A percentile compares a stretch with the other conserved stretches of the same genome.
Conservation (phyloP, 1,139 yeast genomes). For the Eremothecium gossypii region DNA sequence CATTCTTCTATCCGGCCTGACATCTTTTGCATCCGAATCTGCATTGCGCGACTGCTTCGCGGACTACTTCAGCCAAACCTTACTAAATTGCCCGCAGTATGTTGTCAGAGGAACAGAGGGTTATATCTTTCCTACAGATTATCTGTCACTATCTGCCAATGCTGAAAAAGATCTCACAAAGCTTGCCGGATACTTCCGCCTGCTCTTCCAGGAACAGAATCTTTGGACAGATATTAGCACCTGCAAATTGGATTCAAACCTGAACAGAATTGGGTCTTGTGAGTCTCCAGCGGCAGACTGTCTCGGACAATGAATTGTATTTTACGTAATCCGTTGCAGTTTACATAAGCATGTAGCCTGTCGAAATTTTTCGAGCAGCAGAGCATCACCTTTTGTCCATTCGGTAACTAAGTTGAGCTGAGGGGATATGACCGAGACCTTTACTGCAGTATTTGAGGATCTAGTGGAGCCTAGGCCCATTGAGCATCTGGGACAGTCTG, state of each 20-base stretch:
- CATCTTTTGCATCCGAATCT: conserved; percentile 37
- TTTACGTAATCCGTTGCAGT: neutral
- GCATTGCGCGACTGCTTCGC: conserved; percentile 22
- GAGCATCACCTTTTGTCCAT: no score
- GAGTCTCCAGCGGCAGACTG: no score
- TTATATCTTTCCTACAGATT: conserved; percentile 36
- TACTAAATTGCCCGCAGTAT: conserved; percentile 24
- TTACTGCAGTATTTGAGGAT: conserved; percentile 13
- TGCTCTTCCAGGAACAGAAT: conserved; percentile 16
- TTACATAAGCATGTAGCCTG: no score
- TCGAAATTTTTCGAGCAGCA: no score
- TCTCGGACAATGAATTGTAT: neutral
- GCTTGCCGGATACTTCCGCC: conserved; percentile 19
- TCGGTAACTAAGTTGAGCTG: no score
- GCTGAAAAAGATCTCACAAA: conserved; percentile 25
- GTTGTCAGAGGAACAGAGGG: conserved; percentile 34
- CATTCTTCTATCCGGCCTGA: conserved; percentile 43
- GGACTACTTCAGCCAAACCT: conserved; percentile 24
- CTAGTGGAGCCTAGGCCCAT: conserved; percentile 15
- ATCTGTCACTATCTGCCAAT: conserved; percentile 18
- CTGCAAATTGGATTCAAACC: conserved; percentile 19
- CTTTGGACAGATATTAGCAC: conserved; percentile 25
- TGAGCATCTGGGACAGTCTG: conserved; percentile 35
- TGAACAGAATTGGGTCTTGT: conserved; percentile 1
- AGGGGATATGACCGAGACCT: neutral